Base-by-base conservation (phyloP, 2,329 filamentous ascomycete species). In the Ophiobolus disseminans region DNA sequence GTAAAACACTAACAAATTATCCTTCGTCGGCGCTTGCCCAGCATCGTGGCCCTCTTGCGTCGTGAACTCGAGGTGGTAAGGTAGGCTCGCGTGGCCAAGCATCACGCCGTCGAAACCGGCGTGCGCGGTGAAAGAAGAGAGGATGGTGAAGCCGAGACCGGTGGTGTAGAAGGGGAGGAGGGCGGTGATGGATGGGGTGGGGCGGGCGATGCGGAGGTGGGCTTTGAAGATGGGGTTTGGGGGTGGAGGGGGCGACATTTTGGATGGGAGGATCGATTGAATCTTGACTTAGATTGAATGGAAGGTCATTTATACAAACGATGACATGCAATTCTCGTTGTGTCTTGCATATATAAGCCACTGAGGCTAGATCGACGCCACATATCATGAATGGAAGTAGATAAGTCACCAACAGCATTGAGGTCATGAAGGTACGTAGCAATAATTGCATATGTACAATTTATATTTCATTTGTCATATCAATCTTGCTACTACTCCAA, bases 1-100 rank as follows among this genome's bases (percentile, higher is more conserved):
- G 58, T 79, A 78, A 35, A 79, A 77, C 7, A 79, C 69, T 2
- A 78, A 56, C 21, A 79, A 60, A 45, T 78, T 77, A 52, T 79
- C 77, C 43, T 74, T 64, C 0, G 74, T 76, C 3, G 76, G 76
- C 5, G 73, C 21, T 26, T 63, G 60, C 3, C 71, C 73, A 4
- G 61, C 70, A 2, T 68, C 57, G 44, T 77, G 72, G 0, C 67
- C 72, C 9, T 53, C 22, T 31, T 71, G 59, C 3, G 63, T 61
- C 0, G 75, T 78, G 47, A 79, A 76, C 54, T 80, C 77, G 14
- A 80, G 68, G 49, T 80, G 76, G 55, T 76, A 78, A 0, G 65
- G 65, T 3, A 67, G 66, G 6, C 52, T 56, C 5, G 62, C 60
- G 46, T 74, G 70, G 13, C 76, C 76, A 7, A 79, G 65, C 72